Evolutionary conservation across 208 protist genomes (phyloP).

Genomic region (Acanthamoeba triangularis): DNA sequence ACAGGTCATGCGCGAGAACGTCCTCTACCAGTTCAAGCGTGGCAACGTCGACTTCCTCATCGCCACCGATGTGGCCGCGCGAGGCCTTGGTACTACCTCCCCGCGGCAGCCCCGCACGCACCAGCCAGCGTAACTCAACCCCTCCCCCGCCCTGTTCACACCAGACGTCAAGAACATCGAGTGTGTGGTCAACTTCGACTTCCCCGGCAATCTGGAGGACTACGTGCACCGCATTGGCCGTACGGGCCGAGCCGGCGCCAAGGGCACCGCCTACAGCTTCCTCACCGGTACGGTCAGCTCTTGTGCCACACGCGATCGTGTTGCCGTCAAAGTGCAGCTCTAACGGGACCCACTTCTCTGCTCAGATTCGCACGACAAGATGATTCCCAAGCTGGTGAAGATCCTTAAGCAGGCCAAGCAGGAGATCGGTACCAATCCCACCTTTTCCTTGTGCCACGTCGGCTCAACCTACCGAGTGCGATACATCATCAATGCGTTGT

Average conservation of each 20-base stretch:
- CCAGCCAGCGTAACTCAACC: background rate
- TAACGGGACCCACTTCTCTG: background rate
- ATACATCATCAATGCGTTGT: no score
- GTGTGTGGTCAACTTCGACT: conserved; percentile 94
- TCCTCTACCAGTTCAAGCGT: conserved; percentile 89
- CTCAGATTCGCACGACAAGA: conserved; percentile 56
- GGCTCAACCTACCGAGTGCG: background rate
- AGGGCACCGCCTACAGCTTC: conserved; percentile 89
- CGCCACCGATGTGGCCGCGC: conserved; percentile 94
- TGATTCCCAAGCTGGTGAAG: conserved; percentile 51
- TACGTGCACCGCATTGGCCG: conserved; percentile 99
- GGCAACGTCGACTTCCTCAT: conserved; percentile 86
- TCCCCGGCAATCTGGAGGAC: conserved; percentile 92
- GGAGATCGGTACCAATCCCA: background rate
- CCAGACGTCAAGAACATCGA: conserved; percentile 92
- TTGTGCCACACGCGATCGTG: background rate
- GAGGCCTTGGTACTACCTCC: conserved; percentile 83
- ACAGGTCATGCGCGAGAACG: conserved; percentile 91
- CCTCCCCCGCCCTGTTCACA: background rate
- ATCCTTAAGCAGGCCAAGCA: conserved; percentile 59
- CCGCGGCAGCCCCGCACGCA: conserved; percentile 79
- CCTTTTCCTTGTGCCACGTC: background rate
- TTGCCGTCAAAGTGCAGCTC: background rate
- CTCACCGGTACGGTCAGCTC: conserved; percentile 81
- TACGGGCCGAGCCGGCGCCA: conserved; percentile 92